These are phyloP conservation scores for Ricinus communis DNA, from an alignment of 345 rosid genomes.

Conservation along the genomic window DNA sequence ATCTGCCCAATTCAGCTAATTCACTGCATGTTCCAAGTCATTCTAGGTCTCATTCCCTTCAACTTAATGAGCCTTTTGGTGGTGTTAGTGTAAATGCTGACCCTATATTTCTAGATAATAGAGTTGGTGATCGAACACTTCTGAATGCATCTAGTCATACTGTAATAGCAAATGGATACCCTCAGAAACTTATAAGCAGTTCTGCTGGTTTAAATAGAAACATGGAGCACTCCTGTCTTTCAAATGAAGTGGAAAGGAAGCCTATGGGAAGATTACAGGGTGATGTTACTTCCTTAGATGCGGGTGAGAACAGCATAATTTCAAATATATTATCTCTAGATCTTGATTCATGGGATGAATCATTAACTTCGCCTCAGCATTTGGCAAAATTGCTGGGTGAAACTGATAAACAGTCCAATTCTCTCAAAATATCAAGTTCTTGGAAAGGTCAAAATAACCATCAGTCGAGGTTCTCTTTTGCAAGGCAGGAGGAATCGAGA, in stretches of 20 bases:
- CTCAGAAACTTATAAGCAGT: constrained; percentile 38
- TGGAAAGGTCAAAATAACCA: constrained; percentile 54
- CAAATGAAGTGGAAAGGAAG: constrained; percentile 34
- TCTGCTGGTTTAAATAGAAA: constrained; percentile 36
- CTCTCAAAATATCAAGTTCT: constrained; percentile 41
- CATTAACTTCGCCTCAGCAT: constrained; percentile 58
- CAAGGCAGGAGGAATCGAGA: constrained; percentile 63
- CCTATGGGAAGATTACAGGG: constrained; percentile 15
- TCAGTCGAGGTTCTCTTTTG: constrained; percentile 88
- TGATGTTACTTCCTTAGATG: constrained; percentile 27
- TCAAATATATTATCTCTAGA: constrained; percentile 77
- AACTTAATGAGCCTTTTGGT: constrained; percentile 22
- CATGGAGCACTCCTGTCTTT: constrained; percentile 31
- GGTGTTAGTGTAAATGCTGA: constrained; percentile 32
- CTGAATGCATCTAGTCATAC: constrained; percentile 28
- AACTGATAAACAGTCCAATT: constrained; percentile 44
- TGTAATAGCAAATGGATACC: constrained; percentile 45
- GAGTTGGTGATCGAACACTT: constrained; percentile 26
- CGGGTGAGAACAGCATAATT: constrained; percentile 62
- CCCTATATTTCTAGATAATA: constrained; percentile 35
- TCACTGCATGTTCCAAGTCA: constrained; percentile 36
- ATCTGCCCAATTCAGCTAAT: constrained; percentile 43
- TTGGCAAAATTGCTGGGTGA: constrained; percentile 59
- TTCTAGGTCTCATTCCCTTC: constrained; percentile 45
- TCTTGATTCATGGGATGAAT: constrained; percentile 70